Percentiles rank a stretch among this genome's conserved stretches.
Evolutionary conservation across 2,329 filamentous ascomycete species (phyloP).

Genomic region (Verticillium alfalfae): DNA sequence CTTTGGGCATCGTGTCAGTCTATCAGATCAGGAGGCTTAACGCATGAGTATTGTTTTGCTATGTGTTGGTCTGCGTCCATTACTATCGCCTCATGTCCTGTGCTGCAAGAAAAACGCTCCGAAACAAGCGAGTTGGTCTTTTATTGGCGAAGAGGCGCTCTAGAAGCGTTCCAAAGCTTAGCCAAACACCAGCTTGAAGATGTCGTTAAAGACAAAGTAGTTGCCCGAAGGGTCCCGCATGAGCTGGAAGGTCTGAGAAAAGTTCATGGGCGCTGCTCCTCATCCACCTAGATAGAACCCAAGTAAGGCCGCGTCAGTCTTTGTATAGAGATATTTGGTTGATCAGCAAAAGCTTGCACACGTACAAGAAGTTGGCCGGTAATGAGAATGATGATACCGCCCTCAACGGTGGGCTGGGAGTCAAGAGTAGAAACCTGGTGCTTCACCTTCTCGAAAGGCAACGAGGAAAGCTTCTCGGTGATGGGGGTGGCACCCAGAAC

Average conservation of each 20-base stretch:
- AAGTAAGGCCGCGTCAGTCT: background rate
- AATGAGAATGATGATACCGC: conserved; percentile 78
- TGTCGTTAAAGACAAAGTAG: conserved; percentile 89
- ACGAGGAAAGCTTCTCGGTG: conserved; percentile 66
- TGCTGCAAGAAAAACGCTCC: background rate
- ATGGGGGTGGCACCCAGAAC: conserved; percentile 62
- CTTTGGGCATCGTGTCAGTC: background rate
- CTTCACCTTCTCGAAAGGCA: conserved; percentile 77
- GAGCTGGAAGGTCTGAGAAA: conserved; percentile 85
- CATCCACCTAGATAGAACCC: conserved; percentile 66
- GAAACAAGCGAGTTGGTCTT: background rate
- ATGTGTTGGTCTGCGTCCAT: background rate
- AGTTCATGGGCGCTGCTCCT: conserved; percentile 82
- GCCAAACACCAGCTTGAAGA: conserved; percentile 84
- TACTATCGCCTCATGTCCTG: background rate
- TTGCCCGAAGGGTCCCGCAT: conserved; percentile 58
- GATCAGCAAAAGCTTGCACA: background rate
- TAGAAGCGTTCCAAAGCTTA: conserved; percentile 17
- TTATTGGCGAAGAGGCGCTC: background rate
- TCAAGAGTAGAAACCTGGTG: conserved; percentile 76
- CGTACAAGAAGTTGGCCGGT: conserved; percentile 80
- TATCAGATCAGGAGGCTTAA: background rate
- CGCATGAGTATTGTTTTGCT: background rate
- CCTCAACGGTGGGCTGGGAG: conserved; percentile 69
- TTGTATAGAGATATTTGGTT: background rate